These are phyloP conservation scores for Xylaria digitata DNA, from an alignment of 2,329 filamentous ascomycete genomes.

Conservation along the genomic window DNA sequence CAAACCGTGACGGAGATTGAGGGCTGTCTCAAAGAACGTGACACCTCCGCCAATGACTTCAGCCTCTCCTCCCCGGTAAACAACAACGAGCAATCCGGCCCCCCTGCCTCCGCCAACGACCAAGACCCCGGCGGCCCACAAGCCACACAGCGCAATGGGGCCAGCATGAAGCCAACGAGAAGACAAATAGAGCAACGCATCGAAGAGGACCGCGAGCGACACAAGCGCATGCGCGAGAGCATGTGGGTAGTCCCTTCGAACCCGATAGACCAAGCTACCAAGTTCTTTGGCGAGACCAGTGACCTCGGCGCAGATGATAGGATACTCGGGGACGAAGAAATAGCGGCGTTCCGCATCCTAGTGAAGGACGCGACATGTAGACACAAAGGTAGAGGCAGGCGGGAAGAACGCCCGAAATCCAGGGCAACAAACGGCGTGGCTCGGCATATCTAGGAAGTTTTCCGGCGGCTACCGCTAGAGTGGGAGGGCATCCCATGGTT, in stretches of 20 bases:
- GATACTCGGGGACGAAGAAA: conserved; percentile 79
- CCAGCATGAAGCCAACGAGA: conserved; percentile 71
- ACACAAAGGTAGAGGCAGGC: conserved; percentile 26
- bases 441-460: conserved; percentile 33
- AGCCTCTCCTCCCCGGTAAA: conserved; percentile 62
- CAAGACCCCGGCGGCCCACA: conserved; percentile 51
- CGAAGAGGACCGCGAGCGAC: conserved; percentile 94
- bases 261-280: conserved; percentile 77
- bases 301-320: conserved; percentile 90
- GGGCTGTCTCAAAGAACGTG: conserved; percentile 82
- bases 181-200: conserved; percentile 94
- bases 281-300: conserved; percentile 87
- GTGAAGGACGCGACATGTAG: conserved; percentile 21
- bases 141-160: conserved; percentile 45
- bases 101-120: conserved; percentile 44
- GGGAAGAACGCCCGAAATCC: conserved; percentile 24
- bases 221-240: conserved; percentile 90
- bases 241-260: conserved; percentile 87
- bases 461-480: conserved; percentile 16
- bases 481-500: conserved; percentile 5
- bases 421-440: conserved; percentile 33
- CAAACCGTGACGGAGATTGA: conserved; percentile 84
- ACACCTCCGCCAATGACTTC: conserved; percentile 70
- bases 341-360: conserved; percentile 54
- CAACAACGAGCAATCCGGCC: conserved; percentile 53